Percentiles rank a stretch among this genome's conserved stretches.
Conservation (phyloP, 805 yeast genomes). For the Tetrapisispora pingtungensis region DNA sequence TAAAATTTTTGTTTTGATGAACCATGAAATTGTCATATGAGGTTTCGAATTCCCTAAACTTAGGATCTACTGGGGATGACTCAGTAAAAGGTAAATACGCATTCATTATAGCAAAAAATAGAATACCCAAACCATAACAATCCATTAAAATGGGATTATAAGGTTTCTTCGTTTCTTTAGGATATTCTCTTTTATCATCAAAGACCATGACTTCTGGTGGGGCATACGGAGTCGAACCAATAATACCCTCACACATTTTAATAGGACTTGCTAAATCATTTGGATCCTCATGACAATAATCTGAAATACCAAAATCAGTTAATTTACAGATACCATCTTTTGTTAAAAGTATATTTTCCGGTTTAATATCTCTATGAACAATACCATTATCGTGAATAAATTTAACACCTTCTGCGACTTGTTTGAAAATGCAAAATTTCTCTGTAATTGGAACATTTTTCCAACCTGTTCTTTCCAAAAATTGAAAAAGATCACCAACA, state of each 20-base stretch:
- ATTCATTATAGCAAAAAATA: conserved; percentile 50
- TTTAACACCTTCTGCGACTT: conserved; percentile 49
- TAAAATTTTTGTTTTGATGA: conserved; percentile 39
- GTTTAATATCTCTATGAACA: conserved; percentile 66
- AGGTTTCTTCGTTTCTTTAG: conserved; percentile 25
- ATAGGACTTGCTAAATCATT: conserved; percentile 38
- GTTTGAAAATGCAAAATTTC: conserved; percentile 60
- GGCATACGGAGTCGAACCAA: conserved; percentile 75
- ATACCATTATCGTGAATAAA: conserved; percentile 56
- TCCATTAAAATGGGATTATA: conserved; percentile 64
- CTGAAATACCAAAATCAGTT: conserved; percentile 72
- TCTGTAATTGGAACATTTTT: conserved; percentile 40
- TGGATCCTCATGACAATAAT: conserved; percentile 46
- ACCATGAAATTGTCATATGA: conserved; percentile 34
- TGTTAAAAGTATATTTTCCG: conserved; percentile 59
- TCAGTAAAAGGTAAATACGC: conserved; percentile 51
- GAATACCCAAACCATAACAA: conserved; percentile 63
- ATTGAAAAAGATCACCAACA: conserved; percentile 51
- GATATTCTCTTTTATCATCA: conserved; percentile 25
- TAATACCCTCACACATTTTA: conserved; percentile 36
- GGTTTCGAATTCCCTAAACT: conserved; percentile 46
- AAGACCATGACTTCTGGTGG: conserved; percentile 65
- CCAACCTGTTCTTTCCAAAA: conserved; percentile 53
- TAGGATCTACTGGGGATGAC: conserved; percentile 38
- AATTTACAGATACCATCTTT: conserved; percentile 52